Base-by-base conservation (phyloP, 805 yeast species). In the Wickerhamiella parazyma region DNA sequence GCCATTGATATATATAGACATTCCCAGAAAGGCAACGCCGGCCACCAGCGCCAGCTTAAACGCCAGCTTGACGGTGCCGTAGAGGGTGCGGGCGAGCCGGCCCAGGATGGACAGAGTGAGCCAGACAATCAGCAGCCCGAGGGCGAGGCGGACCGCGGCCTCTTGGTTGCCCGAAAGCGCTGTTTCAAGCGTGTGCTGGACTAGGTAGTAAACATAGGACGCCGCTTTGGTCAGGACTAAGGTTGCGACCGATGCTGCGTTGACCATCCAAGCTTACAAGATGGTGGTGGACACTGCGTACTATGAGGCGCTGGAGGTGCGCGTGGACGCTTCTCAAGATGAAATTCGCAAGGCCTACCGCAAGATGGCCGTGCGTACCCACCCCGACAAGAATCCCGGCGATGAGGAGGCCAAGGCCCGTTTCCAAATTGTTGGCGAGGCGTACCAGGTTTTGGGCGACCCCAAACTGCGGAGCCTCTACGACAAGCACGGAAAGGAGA, bases 381-480 rank as follows among this genome's bases (percentile, higher is more conserved):
- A 89, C 61, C 98, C 98, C 1, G 98, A 91, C 61, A 91, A 91
- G 66, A 85, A 89, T 57, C 95, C 94, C n/a, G 78, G 81, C 55
- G 94, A 91, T 59, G 93, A 91, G 33, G 72, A 74, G 10, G 98
- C 98, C 12, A 85, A 89, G 11, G 75, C 72, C 41, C 78, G 80
- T 54, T 91, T 91, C 63, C 95, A 91, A 62, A 82, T 73, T 48
- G 65, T 73, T 34, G 70, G 73, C 21, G 76, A 73, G 52, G 71
- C 70, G 1, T 66, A 66, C 49, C 70, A 66, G 51, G 83, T 91
- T 0, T 65, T 91, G 48, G 80, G 80, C 55, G 91, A 91, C 59
- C 67, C 73, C 0, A 72, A 70, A 7, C 63, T 80, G 42, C 73
- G 96, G 48, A 67, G 69, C 19, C 67, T 75, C 11, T 91, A 91